Conservation (phyloP, 306 rosid genomes). For the Acacia confusa region DNA sequence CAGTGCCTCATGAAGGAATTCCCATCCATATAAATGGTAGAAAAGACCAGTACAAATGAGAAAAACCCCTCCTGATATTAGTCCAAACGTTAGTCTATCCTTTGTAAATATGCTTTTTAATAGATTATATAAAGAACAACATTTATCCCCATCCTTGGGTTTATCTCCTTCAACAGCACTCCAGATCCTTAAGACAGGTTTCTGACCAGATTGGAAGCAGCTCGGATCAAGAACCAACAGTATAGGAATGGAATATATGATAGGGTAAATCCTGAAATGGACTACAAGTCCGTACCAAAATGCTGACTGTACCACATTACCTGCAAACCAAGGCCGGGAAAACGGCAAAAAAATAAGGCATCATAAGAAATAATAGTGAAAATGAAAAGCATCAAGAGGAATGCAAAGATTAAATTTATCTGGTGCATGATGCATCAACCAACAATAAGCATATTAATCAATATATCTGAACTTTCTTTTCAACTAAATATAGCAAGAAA, state of each 20-base stretch:
- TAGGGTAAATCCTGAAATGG: constrained; percentile 91
- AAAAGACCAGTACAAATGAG: constrained; percentile 64
- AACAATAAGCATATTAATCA: constrained; percentile 25
- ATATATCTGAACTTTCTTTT: constrained; percentile 4
- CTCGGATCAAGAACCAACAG: constrained; percentile 78
- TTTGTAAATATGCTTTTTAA: constrained; percentile 55
- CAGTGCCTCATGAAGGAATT: constrained; percentile 79
- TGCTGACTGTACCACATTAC: constrained; percentile 83
- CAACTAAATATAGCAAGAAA: neutral
- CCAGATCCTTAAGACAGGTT: constrained; percentile 71
- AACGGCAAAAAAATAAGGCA: constrained; percentile 24
- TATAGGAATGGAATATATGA: constrained; percentile 76
- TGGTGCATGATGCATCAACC: constrained; percentile 31
- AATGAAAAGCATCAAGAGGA: constrained; percentile 28
- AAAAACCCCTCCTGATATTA: constrained; percentile 69
- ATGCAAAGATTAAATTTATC: constrained; percentile 14
- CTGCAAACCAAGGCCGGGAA: constrained; percentile 51
- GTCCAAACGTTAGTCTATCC: constrained; percentile 72
- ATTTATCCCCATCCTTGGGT: constrained; percentile 38
- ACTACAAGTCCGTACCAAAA: constrained; percentile 94
- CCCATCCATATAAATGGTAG: constrained; percentile 76
- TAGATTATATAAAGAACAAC: constrained; percentile 37
- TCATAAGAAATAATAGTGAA: neutral
- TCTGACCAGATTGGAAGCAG: constrained; percentile 58
- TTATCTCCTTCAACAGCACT: constrained; percentile 38